A percentile compares a stretch with the other conserved stretches of the same genome.
phyloP scores from a whole-genome alignment of 164 flowering plant species.

The Taxillus chinensis region DNA sequence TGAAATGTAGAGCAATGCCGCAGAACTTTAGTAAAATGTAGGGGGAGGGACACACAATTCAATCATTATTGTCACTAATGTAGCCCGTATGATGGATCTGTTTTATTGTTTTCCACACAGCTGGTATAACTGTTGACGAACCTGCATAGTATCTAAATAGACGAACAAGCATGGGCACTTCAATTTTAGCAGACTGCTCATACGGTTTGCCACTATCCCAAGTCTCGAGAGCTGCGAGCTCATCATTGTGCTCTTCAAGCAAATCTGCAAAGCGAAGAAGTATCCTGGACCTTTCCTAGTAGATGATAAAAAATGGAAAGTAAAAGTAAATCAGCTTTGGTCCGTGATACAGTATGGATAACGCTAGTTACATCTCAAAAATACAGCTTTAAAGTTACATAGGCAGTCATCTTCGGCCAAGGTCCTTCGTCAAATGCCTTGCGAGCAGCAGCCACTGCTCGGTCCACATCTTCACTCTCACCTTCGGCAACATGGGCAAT shows the following conservation, averaged over 20 bases:
- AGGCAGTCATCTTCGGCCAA: conserved; percentile 57
- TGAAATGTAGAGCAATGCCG: background rate
- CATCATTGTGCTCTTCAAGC: background rate
- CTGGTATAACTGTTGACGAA: background rate
- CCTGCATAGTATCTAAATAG: conserved; percentile 2
- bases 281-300: background rate
- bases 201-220: background rate
- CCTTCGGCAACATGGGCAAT: conserved; percentile 69
- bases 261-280: background rate
- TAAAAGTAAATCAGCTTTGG: background rate
- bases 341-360: background rate
- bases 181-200: background rate
- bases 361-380: background rate
- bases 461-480: conserved; percentile 49
- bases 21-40: background rate
- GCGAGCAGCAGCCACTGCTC: conserved; percentile 64
- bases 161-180: background rate
- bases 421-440: conserved; percentile 72
- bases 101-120: too few species aligned
- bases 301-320: background rate
- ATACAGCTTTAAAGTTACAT: conserved; percentile 10
- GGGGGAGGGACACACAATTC: background rate
- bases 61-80: too few species aligned
- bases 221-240: conserved; percentile 2
- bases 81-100: too few species aligned